These are phyloP conservation scores for Fusarium incarnatum DNA, from an alignment of 2,329 filamentous ascomycete genomes.

Conservation along the genomic window DNA sequence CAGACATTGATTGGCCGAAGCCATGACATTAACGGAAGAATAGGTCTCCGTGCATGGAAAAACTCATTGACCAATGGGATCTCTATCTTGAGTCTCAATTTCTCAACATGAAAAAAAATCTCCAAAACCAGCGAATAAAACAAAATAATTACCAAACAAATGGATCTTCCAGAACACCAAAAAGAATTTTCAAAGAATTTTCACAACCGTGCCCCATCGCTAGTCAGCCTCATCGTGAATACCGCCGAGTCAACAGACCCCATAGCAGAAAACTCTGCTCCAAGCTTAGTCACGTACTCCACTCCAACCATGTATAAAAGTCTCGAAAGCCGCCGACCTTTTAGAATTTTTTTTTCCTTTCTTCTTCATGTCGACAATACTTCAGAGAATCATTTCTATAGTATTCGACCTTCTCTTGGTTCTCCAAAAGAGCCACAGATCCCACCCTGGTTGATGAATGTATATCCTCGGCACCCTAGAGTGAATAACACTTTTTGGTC, in stretches of 20 bases:
- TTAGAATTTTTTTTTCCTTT: constrained; percentile 58
- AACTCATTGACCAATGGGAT: not conserved
- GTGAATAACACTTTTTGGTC: constrained; percentile 44
- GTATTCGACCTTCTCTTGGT: constrained; percentile 93
- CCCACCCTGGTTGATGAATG: constrained; percentile 66
- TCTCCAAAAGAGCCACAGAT: constrained; percentile 93
- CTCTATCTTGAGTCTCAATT: not conserved
- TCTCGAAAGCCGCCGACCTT: constrained; percentile 1
- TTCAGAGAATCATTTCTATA: constrained; percentile 97
- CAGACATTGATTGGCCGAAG: rapidly evolving
- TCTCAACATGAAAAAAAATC: not conserved
- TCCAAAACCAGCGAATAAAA: not conserved
- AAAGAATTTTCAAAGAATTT: not conserved
- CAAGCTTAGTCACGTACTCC: constrained; percentile 4
- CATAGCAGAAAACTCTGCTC: not conserved
- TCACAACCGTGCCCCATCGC: constrained; percentile 1
- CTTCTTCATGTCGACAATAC: constrained; percentile 73
- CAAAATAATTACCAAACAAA: not conserved
- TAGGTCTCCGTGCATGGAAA: rapidly evolving
- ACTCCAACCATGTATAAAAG: constrained; percentile 27
- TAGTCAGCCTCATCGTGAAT: constrained; percentile 15
- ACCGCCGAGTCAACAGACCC: not conserved
- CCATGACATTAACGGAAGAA: not conserved
- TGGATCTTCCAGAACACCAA: no score
- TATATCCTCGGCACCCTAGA: constrained; percentile 78